A percentile compares a stretch with the other conserved stretches of the same genome.
Evolutionary conservation across 176 grass and related monocot genomes (phyloP).

Genomic region (Typha latifolia): DNA sequence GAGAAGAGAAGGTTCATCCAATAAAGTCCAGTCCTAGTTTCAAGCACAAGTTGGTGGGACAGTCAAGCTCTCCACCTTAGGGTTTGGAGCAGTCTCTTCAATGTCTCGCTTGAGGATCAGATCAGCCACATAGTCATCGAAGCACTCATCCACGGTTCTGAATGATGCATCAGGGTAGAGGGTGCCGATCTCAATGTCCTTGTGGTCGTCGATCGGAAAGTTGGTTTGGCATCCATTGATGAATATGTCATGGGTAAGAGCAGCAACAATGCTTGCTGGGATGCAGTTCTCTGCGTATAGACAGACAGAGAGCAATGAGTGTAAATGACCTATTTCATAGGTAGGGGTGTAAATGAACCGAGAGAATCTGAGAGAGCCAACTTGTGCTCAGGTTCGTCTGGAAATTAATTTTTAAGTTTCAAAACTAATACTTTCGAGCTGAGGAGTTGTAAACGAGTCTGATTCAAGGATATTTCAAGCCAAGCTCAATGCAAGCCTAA

Average conservation of each 20-base stretch:
- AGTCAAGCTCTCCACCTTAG: constrained; percentile 8
- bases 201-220: constrained; percentile 24
- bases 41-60: constrained; percentile 16
- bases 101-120: constrained; percentile 18
- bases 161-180: constrained; percentile 52
- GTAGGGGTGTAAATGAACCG: no score
- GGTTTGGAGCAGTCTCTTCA: background rate
- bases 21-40: background rate
- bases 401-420: no score
- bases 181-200: constrained; percentile 42
- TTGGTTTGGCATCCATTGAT: constrained; percentile 68
- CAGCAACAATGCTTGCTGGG: constrained; percentile 64
- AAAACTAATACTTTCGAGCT: no score
- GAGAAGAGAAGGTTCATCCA: no score
- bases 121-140: constrained; percentile 31
- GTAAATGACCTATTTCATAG: no score
- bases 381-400: no score
- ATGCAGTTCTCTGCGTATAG: constrained; percentile 36
- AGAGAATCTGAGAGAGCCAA: no score
- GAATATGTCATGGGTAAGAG: constrained; percentile 81
- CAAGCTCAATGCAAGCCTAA: no score
- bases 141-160: constrained; percentile 54
- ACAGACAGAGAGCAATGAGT: background rate
- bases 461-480: no score
- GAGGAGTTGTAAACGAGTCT: no score